Base-by-base conservation (phyloP, 352 stramenopile genomes). In the Phytophthora idaei region DNA sequence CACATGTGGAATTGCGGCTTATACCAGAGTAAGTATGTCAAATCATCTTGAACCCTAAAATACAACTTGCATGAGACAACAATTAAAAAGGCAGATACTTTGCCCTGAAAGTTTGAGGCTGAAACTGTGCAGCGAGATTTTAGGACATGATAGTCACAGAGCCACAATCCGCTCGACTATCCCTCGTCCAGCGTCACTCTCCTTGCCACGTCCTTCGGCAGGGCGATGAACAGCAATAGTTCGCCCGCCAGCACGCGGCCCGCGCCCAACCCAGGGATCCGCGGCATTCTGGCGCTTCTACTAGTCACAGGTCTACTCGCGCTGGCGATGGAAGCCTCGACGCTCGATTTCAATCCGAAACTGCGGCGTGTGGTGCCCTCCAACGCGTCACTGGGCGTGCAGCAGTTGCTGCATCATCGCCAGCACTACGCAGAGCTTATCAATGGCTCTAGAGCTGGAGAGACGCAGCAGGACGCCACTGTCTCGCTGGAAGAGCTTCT, bases 291-390 rank as follows among this genome's bases (percentile, higher is more conserved):
- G 27, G 58, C 59, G 59, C 57, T 79, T 37, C 25, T 79, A n/a
- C 34, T 79, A 52, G 55, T 29, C 57, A 76, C 68, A 17, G 67
- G 67, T 1, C 25, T 79, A n/a, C 27, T 76, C 28, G 71, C 71
- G 28, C 46, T 79, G 45, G 44, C 28, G 28, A 56, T 79, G 4
- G 71, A 79, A 37, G 67, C 71, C 41, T 74, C 68, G 12, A 67
- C 68, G 37, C 67, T 79, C 39, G 71, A 76, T 42, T 79, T 71
- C 47, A 44, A 64, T n/a, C 61, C 57, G 15, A 66, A 58, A n/a
- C 21, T 75, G 47, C 67, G 71, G 39, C 63, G 61, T 12, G 63
- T 71, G 53, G 48, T 67, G 63, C 64, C 54, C 11, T 53, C 57
- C 8, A 68, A 39, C 37, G 29, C 36, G 9, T 45, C 12, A 5